Evolutionary conservation across 2,329 filamentous ascomycete species (phyloP).

Genomic region (Lecanicillium sp.): DNA sequence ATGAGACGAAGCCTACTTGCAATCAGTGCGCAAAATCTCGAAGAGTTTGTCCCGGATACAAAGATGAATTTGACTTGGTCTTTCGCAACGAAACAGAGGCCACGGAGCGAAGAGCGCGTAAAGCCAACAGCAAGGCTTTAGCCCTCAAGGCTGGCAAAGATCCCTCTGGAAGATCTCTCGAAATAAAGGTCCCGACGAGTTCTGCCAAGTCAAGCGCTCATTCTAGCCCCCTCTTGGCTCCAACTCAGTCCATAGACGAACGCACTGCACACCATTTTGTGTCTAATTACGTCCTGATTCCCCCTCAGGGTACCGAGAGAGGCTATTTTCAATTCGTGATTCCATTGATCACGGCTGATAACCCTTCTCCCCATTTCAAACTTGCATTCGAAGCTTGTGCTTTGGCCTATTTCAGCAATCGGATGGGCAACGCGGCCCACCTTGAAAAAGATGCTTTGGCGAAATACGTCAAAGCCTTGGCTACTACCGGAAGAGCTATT

Average conservation of each 20-base stretch:
- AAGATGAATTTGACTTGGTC: slow-evolving; percentile 65
- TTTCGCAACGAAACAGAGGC: slow-evolving; percentile 68
- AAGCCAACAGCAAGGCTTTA: slow-evolving; percentile 44
- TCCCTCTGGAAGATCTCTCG: slow-evolving; percentile 13
- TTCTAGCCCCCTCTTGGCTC: slow-evolving; percentile 16
- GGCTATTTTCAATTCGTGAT: slow-evolving; percentile 56
- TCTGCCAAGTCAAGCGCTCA: slow-evolving; percentile 17
- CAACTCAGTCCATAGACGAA: slow-evolving; percentile 41
- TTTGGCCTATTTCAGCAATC: slow-evolving; percentile 51
- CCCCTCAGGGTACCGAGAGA: slow-evolving; percentile 41
- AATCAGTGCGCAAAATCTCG: slow-evolving; percentile 59
- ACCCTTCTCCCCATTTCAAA: slow-evolving; percentile 41
- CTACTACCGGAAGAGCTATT: slow-evolving; percentile 46
- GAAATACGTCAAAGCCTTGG: slow-evolving; percentile 50
- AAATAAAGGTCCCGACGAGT: slow-evolving; percentile 7
- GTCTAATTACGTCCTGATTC: slow-evolving; percentile 53
- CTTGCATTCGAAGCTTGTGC: slow-evolving; percentile 55
- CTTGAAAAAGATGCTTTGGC: slow-evolving; percentile 37
- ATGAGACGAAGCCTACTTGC: slow-evolving; percentile 61
- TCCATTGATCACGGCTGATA: slow-evolving; percentile 45
- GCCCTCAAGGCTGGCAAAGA: slow-evolving; percentile 30
- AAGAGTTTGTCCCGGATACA: slow-evolving; percentile 60
- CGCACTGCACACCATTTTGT: slow-evolving; percentile 55
- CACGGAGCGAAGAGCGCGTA: slow-evolving; percentile 56
- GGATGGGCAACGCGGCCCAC: slow-evolving; percentile 30